These are phyloP conservation scores for Pseudogymnoascus sp. DNA, from an alignment of 2,329 filamentous ascomycete genomes.

Conservation along the genomic window DNA sequence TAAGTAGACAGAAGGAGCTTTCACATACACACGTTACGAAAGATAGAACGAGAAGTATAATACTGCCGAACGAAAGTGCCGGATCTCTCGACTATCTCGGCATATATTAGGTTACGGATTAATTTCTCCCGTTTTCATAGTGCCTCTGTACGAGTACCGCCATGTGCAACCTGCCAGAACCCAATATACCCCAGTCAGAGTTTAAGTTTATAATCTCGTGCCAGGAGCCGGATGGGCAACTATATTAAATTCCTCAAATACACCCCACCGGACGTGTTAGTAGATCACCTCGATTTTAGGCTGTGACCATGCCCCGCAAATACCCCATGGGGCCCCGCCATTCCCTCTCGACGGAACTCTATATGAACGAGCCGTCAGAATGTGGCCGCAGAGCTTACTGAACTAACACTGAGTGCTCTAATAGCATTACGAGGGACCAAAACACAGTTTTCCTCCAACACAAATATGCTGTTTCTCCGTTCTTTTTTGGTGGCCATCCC, in stretches of 20 bases:
- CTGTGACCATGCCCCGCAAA: not conserved
- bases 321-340: not conserved
- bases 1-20: not conserved
- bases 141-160: not conserved
- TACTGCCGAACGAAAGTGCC: not conserved
- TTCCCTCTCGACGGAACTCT: not conserved
- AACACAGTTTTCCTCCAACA: not conserved
- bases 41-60: not conserved
- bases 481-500: not conserved
- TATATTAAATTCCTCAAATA: constrained; percentile 4
- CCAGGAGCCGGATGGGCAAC: not conserved
- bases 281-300: not conserved
- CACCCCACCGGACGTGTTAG: not conserved
- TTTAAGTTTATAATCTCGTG: not conserved
- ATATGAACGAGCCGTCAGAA: not conserved
- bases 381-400: not conserved
- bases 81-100: not conserved
- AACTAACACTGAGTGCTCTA: not conserved
- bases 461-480: constrained; percentile 3
- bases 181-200: not conserved
- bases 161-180: not conserved
- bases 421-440: not conserved
- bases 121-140: not conserved
- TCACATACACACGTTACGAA: not conserved
- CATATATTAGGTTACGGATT: not conserved